Evolutionary conservation across 2,329 filamentous ascomycete genomes (phyloP).

Genomic region (Huntiella moniliformis): DNA sequence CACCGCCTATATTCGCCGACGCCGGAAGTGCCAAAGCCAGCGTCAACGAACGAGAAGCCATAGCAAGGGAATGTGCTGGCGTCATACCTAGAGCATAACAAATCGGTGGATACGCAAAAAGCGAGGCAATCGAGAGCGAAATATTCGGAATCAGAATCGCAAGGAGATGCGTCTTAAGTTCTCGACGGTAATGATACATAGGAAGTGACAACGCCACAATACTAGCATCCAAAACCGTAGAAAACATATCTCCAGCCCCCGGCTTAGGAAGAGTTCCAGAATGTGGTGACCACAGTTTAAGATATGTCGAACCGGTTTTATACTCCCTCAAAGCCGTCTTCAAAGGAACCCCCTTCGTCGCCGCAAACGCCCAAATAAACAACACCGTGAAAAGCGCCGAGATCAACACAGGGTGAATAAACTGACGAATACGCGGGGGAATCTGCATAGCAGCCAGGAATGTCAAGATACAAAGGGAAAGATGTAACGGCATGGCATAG

Average conservation of each 20-base stretch:
- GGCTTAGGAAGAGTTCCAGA: slow-evolving; percentile 18
- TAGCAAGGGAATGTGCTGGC: slow-evolving; percentile 31
- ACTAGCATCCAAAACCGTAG: slow-evolving; percentile 34
- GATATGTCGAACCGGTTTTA: slow-evolving; percentile 33
- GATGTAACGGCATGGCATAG: slow-evolving; percentile 32
- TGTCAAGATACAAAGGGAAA: slow-evolving; percentile 29
- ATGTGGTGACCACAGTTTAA: slow-evolving; percentile 26
- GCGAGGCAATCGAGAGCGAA: slow-evolving; percentile 29
- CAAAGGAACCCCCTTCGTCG: slow-evolving; percentile 24
- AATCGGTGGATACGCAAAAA: slow-evolving; percentile 38
- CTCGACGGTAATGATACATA: slow-evolving; percentile 40
- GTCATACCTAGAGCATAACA: slow-evolving; percentile 37
- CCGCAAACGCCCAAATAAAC: slow-evolving; percentile 32
- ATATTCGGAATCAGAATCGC: slow-evolving; percentile 36
- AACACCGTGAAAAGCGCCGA: slow-evolving; percentile 34
- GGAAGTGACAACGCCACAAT: slow-evolving; percentile 41
- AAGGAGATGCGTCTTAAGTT: slow-evolving; percentile 33
- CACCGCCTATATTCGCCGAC: slow-evolving; percentile 35
- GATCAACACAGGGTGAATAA: slow-evolving; percentile 39
- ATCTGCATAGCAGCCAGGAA: slow-evolving; percentile 32
- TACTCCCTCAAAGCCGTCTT: slow-evolving; percentile 26
- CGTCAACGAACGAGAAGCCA: slow-evolving; percentile 37
- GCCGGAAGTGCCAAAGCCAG: slow-evolving; percentile 41
- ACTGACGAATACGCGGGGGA: slow-evolving; percentile 28
- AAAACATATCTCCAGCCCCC: slow-evolving; percentile 38